Evolutionary conservation across 768 basidiomycete species (phyloP), one percentile per base, ranked within the genome.

Genomic region (Psilocybe azurescens): DNA sequence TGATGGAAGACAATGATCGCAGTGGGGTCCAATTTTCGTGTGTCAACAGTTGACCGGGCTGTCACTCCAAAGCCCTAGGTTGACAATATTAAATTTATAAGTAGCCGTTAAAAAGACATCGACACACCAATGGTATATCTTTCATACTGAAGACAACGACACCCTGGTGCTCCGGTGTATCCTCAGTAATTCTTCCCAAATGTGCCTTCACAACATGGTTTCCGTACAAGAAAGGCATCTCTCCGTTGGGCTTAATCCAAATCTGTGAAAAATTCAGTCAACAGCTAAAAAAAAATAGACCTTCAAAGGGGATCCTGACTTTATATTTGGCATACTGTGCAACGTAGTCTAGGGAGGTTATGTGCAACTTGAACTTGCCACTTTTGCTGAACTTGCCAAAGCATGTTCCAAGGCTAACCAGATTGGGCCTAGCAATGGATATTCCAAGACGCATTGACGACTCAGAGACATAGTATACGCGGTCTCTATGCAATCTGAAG

Each of bases 241-340:
- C 97, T 71, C 97, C 97, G 66, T 99, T 97, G 28, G 96, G 90
- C 76, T 99, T 99, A 74, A 99, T 95, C 97, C 97, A 99, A 16
- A 99, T 86, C 97, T 98, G 62, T 3, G 16, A 60, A 60, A 46
- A 41, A 32, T 16, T 20, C 38, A 52, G 14, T 54, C 46, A 30
- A 47, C 3, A 20, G 52, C 20, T 61, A 29, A 60, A 28, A 16
- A n/a, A 28, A 13, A 30, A 39, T 50, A 32, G 44, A 36, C 4
- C 18, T 30, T 9, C n/a, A 50, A 32, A 39, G 53, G 58, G 9
- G 50, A 10, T 60, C 14, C 79, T 57, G 63, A 95, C 97, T 86
- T 99, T 99, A 82, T 95, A 94, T 77, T 97, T 99, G 18, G 97
- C 96, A 73, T 97, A 98, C 72, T 97, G 93, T 1, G 95, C 94